Evolutionary conservation across 2,329 filamentous ascomycete genomes (phyloP), one percentile per base, ranked within the genome.

Genomic region (Pseudogymnoascus sp.): DNA sequence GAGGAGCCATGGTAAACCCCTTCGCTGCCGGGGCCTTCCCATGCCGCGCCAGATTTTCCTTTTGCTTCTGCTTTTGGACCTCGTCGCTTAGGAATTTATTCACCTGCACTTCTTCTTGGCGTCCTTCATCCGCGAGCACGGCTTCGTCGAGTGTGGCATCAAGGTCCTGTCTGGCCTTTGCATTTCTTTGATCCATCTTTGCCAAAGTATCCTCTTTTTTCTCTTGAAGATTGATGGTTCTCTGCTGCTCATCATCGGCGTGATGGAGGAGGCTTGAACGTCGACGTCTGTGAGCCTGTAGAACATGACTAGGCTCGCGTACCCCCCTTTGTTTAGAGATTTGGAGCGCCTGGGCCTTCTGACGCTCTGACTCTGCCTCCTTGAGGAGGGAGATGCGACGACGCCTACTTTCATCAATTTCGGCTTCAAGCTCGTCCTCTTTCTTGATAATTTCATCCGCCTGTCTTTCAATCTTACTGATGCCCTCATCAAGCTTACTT

Each of bases 361-460:
- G 51, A 19, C 34, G 51, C 51, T 57, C 51, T 19, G 28, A 57
- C 28, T 57, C 51, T 6, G 51, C 51, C 28, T 57, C 28, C 13
- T 10, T 57, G 28, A 57, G 51, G 28, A 57, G 51, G 11, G 51
- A 57, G 10, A 57, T 57, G 28, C 51, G 51, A 4, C 51, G 51
- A 7, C 51, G 51, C 21, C 28, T 57, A 14, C 51, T 57, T 34
- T 57, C 28, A 57, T 57, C 51, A 34, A 57, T 57, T 11, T 57
- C 51, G n/a, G 51, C 51, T 34, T 57, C 51, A 57, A 57, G 51
- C 28, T 57, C 51, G 11, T 57, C 51, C 51, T 57, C 51, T 57
- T 57, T 13, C 16, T 19, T 57, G n/a, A 57, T 16, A 13, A 57
- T 57, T 57, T 34, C 51, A 57, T 57, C 51, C 10, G 51, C 51